Percentiles rank a stretch among this genome's conserved stretches.
These are phyloP conservation scores for Nannochloris sp. DNA, from an alignment of 139 green algal genomes.

Conservation along the genomic window DNA sequence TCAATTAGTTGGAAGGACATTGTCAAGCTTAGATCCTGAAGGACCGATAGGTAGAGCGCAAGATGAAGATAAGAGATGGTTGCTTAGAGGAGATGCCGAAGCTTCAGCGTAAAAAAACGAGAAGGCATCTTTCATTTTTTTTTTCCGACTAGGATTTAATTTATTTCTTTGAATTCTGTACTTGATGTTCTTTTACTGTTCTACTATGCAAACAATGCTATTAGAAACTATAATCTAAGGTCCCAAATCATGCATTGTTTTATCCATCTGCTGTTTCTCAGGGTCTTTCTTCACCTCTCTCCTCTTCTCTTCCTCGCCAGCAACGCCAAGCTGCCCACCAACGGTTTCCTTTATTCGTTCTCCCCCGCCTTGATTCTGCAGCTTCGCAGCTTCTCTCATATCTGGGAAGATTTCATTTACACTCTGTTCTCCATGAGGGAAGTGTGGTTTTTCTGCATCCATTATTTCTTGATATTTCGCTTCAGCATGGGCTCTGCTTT, in stretches of 20 bases:
- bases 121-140: not conserved
- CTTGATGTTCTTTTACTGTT: not conserved
- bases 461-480: conserved; percentile 23
- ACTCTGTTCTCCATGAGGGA: not conserved
- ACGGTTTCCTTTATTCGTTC: too few relatives aligned
- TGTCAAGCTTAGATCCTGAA: too few relatives aligned
- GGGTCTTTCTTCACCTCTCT: not conserved
- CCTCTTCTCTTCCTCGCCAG: too few relatives aligned
- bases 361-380: not conserved
- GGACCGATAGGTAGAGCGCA: too few relatives aligned
- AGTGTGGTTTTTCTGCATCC: conserved; percentile 1
- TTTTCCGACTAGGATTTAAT: not conserved
- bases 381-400: conserved; percentile 6
- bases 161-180: not conserved
- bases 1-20: too few relatives aligned
- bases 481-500: not conserved
- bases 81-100: not conserved
- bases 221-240: not conserved
- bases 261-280: not conserved
- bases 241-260: conserved; percentile 10
- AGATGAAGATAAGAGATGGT: not conserved
- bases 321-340: too few relatives aligned
- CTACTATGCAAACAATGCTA: not conserved
- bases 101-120: not conserved
- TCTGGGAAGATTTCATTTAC: conserved; percentile 18